Base-by-base conservation (phyloP, 768 basidiomycete genomes). In the Pholiota microspora region DNA sequence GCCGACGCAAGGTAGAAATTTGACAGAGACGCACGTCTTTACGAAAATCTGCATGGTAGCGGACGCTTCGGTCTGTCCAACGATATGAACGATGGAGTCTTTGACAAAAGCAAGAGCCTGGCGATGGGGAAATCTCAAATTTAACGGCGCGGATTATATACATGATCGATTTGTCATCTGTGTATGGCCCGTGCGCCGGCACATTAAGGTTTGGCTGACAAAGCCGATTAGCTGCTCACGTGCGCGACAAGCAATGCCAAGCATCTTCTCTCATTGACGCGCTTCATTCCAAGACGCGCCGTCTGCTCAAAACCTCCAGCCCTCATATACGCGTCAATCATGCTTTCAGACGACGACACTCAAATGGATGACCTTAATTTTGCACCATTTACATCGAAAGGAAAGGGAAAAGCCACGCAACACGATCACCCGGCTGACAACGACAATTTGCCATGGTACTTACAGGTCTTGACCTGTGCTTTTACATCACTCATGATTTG, bases 31-130 rank as follows among this genome's bases (percentile, higher is more conserved):
- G 56, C 64, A 92, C 92, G 93, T 94, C 78, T 94, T 98, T 55
- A 98, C 95, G 76, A 98, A 98, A 71, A 97, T 98, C 78, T 97
- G 94, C 94, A 97, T 96, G 66, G 74, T 79, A 65, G 63, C 75
- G 79, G 82, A 85, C 77, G 86, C 88, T 75, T 79, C 71, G 74
- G 86, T 89, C 92, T 93, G 74, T 93, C 91, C 91, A 93, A 84
- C 89, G 86, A 85, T 66, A 59, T 21, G 62, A 85, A 84, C 84
- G 90, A 73, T 94, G 92, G 91, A 93, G 89, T 94, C 91, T 84
- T 93, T 73, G 88, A 92, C 84, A 78, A 88, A 86, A 85, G 85
- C 83, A 81, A 80, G 79, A 77, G 76, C 78, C 77, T 75, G 67
- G 51, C 61, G 62, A 54, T 57, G 38, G 59, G 49, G 50, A 51